Evolutionary conservation across 2,329 filamentous ascomycete species (phyloP), one percentile per base, ranked within the genome.

Genomic region (Exophiala sideris): DNA sequence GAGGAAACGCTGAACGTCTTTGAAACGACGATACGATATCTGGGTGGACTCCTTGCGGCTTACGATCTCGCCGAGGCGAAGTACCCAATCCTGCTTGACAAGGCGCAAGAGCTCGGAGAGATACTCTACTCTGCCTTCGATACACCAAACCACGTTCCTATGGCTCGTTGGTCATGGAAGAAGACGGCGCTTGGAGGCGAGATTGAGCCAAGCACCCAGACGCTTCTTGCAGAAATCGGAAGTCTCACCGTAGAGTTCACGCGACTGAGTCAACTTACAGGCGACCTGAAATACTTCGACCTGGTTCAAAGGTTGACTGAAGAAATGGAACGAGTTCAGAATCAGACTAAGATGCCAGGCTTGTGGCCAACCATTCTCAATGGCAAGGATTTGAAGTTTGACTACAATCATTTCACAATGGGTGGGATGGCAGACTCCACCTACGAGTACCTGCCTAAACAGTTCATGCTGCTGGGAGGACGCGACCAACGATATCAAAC

Each of bases 21-120:
- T 65, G 91, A 96, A 71, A 95, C 89, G 0, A 96, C 89, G 0
- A 95, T 96, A 65, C 85, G 91, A 24, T 95, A 95, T 65, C 73
- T 96, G 1, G 91, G 83, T 8, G 91, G 90, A 12, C 77, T 96
- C 64, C 67, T 96, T 7, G 88, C 90, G 2, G 88, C 85, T 3
- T 79, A 78, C 62, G 77, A 79, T 56, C 77, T 96, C 18, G 70
- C 64, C 32, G 66, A 55, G 0, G 57, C 48, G 72, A 78, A 64
- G 58, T 73, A 79, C 58, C 65, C 69, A 3, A 66, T 72, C 5
- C 69, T 83, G 24, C 72, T 81, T n/a, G 64, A 67, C 49, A 83
- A 82, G 65, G 79, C 79, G 0, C 61, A 74, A 16, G 79, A 82
- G 65, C 66, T 82, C 10, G 79, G 75, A 44, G 73, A 82, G 51